Evolutionary conservation across 176 grass and related monocot species (phyloP), one percentile per base, ranked within the genome.

Genomic region (Tillandsia leiboldiana): DNA sequence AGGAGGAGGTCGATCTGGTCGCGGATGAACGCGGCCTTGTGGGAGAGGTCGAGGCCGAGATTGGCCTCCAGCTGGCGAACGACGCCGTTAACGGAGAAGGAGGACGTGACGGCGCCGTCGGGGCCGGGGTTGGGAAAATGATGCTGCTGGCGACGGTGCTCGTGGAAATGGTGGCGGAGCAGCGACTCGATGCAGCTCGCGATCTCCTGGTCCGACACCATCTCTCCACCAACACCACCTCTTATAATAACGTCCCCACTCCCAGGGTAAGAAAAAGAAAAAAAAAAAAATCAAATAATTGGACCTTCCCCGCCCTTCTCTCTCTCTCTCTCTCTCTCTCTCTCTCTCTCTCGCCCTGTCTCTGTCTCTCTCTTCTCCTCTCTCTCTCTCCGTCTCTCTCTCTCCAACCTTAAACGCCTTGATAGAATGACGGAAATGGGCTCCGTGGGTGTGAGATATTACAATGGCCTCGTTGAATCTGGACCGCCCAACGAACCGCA

Each of bases 201-300:
- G 29, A 99, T 81, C 77, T 99, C 89, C 70, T 99, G 84, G 78
- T 99, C 87, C 49, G 87, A 92, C 63, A 90, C 78, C 94, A 92
- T 90, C 9, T 15, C 15, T 18, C 56, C 8, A 2, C 56, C 20
- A 59, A 22, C 15, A 59, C 7, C 3, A 42, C 33, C 33, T 42
- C 33, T 23, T 59, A 20, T 20, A 59, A 59, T 18, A 18, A 22
- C 15, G 20, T 18, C 56, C 56, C 56, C n/a, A 18, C 14, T 4
- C 33, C 33, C 33, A 42, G 0, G 33, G 6, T 24, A 33, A 33
- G 29, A 33, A 33, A n/a, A n/a, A n/a, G n/a, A 33, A 33, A 59
- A 59, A 59, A 59, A 18, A 23, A 23, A 59, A 18, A 59, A 59
- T 59, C 56, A 59, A 59, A 59, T 59, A 15, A 9, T 59, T 59